Conservation (phyloP, 106 monocot species). For the Cymbidium sinense region DNA sequence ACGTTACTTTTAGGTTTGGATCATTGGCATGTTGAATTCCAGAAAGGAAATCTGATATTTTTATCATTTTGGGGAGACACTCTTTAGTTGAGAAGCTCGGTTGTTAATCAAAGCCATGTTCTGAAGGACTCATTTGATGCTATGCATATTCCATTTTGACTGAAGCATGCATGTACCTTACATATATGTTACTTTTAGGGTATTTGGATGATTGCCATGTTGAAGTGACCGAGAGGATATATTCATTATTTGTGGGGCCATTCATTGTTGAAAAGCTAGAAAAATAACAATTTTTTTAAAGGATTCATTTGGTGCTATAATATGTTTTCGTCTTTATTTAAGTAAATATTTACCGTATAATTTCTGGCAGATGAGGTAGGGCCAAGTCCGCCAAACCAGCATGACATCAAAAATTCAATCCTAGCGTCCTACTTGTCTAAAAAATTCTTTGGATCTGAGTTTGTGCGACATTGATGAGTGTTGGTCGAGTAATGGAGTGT, state of each 20-base stretch:
- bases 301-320: not conserved
- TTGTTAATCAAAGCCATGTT: not conserved
- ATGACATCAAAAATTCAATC: no score
- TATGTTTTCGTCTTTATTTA: no score
- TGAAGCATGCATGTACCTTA: not conserved
- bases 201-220: not conserved
- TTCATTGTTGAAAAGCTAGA: not conserved
- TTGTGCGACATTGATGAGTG: no score
- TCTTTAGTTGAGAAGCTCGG: not conserved
- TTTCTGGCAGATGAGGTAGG: no score
- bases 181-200: not conserved
- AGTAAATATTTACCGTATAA: no score
- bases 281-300: not conserved
- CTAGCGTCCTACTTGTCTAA: no score
- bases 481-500: no score
- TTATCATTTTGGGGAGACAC: not conserved
- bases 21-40: not conserved
- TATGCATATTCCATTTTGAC: not conserved
- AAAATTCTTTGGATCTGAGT: no score
- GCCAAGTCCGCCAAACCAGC: no score
- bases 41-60: not conserved
- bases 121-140: not conserved
- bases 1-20: not conserved
- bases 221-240: not conserved
- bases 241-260: not conserved